Evolutionary conservation across 768 basidiomycete species (phyloP), one percentile per base, ranked within the genome.

Genomic region (Pisolithus marmoratus): DNA sequence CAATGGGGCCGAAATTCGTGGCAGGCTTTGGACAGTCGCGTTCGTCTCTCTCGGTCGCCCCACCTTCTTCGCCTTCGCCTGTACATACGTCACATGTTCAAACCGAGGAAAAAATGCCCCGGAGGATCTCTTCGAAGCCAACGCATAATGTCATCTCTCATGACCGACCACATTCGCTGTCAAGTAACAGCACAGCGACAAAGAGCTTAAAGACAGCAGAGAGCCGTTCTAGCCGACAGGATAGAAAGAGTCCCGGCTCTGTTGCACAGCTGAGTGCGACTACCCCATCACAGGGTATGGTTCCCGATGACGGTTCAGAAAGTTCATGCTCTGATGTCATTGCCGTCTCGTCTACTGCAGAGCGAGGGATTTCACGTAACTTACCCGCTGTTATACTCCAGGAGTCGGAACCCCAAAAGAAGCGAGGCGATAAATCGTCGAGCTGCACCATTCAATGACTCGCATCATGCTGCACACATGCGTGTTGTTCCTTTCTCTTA

Each of bases 1-100:
- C 84, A 5, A 78, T 78, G 5, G 83, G 78, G 8, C 85, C 81
- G 72, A 86, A 76, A 63, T 80, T 87, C 53, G 74, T 83, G 53
- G 73, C 76, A 22, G 80, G 76, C 14, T 85, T 87, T 68, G 85
- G 79, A 54, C 78, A 79, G 36, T 83, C 85, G 20, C 73, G 78
- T 48, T 80, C 80, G n/a, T 84, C 77, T 56, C 60, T 84, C 19
- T 72, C 75, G 1, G 70, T 77, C 4, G 73, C 67, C 8, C 58
- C 62, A 5, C 57, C 70, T 19, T 64, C 70, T 9, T 52, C 71
- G 4, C 54, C 71, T 14, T 58, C 71, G 8, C 65, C 67, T 14
- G 51, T 51, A 41, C 55, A 70, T 50, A 49, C 51, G 52, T 40
- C 62, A 52, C 55, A 58, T 47, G 9, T 17, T 20, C 29, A 31